Base-by-base conservation (phyloP, 2,329 filamentous ascomycete genomes). In the Aureobasidium lini region DNA sequence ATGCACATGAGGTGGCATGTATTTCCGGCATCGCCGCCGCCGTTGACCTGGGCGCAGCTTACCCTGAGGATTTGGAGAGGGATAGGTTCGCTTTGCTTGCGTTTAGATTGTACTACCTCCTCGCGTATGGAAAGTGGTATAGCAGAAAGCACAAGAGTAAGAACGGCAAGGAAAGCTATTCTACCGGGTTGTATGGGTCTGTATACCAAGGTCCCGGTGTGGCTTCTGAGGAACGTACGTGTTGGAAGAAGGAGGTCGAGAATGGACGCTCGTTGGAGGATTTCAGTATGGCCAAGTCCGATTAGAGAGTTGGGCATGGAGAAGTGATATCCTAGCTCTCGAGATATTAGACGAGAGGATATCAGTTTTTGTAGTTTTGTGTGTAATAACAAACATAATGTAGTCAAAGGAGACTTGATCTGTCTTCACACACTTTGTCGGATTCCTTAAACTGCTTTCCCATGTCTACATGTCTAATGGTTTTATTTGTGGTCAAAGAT, bases 11-110 rank as follows among this genome's bases (percentile, higher is more conserved):
- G 66, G 77, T 88, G 9, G 87, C 87, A 1, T 84, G 85, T 60
- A 84, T 90, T 52, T 84, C 81, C 59, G 86, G 87, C 0, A 87
- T 89, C 49, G 84, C 85, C 4, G 87, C 86, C 2, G 87, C 86
- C 0, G 87, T 87, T 57, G 81, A 83, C 48, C 74, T 89, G 0
- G 87, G 87, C 0, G 87, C 86, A 0, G 75, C 78, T 1, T 89
- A 89, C 65, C 75, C 76, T 1, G 81, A 80, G 61, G 84, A 86
- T 64, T 67, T 87, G 1, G 84, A 86, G 70, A 70, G 81, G n/a
- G 84, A 86, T 62, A 75, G 73, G 57, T 87, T 84, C 66, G 81
- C 84, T 0, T 76, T 86, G 58, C 65, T 86, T 61, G 77, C 78
- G 49, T 87, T 86, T 66, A 69, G 84, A 44, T 67, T 86, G 61